A percentile compares a stretch with the other conserved stretches of the same genome.
Conservation (phyloP, 352 stramenopile species). For the Globisporangium canariense region DNA sequence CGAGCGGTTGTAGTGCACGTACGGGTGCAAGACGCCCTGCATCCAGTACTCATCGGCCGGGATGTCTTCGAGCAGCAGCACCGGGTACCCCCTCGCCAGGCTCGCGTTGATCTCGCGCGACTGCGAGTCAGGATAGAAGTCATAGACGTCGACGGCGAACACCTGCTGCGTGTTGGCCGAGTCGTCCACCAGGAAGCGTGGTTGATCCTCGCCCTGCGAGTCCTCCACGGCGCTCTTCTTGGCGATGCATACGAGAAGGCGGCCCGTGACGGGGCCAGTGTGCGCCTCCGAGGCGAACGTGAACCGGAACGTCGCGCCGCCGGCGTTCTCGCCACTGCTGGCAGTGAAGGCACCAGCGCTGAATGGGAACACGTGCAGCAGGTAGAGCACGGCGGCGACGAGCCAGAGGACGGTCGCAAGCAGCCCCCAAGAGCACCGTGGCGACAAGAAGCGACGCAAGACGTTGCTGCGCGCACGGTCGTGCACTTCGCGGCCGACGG, state of each 20-base stretch:
- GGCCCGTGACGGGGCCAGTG: conserved; percentile 29
- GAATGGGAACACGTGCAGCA: conserved; percentile 8
- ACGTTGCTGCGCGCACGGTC: neutral
- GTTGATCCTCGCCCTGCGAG: conserved; percentile 29
- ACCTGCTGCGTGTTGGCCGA: conserved; percentile 35
- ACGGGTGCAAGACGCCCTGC: conserved; percentile 37
- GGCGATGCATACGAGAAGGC: conserved; percentile 35
- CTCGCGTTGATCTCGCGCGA: conserved; percentile 31
- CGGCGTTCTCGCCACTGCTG: neutral
- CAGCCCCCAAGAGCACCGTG: conserved; percentile 12
- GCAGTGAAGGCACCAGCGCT: neutral
- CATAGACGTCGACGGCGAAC: conserved; percentile 40
- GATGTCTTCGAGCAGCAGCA: conserved; percentile 29
- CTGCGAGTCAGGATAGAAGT: conserved; percentile 26
- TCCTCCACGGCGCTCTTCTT: conserved; percentile 36
- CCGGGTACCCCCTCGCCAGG: conserved; percentile 25
- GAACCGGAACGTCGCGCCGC: conserved; percentile 22
- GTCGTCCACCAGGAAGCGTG: conserved; percentile 36
- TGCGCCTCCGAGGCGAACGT: conserved; percentile 24
- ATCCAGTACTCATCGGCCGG: conserved; percentile 41
- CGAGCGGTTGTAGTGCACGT: conserved; percentile 44
- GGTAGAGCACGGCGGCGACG: conserved; percentile 4
- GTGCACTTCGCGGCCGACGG: neutral
- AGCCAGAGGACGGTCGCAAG: conserved; percentile 14
- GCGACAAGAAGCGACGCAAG: conserved; percentile 5